Evolutionary conservation across 2,329 filamentous ascomycete species (phyloP).

Genomic region (Curvularia verruculosa): DNA sequence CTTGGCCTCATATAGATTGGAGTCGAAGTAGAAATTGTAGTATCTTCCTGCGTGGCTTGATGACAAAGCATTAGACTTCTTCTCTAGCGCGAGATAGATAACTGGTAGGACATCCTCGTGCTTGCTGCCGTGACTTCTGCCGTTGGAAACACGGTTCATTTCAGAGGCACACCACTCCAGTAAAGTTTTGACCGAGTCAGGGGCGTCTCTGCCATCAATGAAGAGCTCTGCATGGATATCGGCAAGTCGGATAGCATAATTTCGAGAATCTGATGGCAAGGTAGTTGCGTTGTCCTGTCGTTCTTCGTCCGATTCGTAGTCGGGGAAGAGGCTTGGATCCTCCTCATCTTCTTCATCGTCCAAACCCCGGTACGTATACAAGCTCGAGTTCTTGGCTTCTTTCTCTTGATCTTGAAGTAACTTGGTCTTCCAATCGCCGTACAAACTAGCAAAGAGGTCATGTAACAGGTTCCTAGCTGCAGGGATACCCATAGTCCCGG

Average conservation of each 20-base stretch:
- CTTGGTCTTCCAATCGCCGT: slow-evolving; percentile 78
- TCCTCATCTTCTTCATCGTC: slow-evolving; percentile 75
- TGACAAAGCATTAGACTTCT: slow-evolving; percentile 57
- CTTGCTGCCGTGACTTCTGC: slow-evolving; percentile 31
- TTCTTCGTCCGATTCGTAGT: slow-evolving; percentile 64
- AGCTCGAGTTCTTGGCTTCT: slow-evolving; percentile 72
- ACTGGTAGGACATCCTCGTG: slow-evolving; percentile 66
- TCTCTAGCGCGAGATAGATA: slow-evolving; percentile 68
- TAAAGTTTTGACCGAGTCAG: slow-evolving; percentile 34
- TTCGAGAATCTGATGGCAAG: slow-evolving; percentile 33
- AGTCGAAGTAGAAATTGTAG: slow-evolving; percentile 90
- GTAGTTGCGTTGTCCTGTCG: slow-evolving; percentile 33
- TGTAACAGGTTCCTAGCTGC: slow-evolving; percentile 59
- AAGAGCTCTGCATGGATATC: slow-evolving; percentile 46
- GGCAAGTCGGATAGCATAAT: slow-evolving; percentile 43
- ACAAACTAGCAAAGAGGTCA: slow-evolving; percentile 73
- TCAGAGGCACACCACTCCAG: slow-evolving; percentile 41
- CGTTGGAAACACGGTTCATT: slow-evolving; percentile 35
- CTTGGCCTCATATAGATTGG: slow-evolving; percentile 76
- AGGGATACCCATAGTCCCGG: slow-evolving; percentile 14
- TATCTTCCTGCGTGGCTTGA: slow-evolving; percentile 38
- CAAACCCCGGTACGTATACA: slow-evolving; percentile 84
- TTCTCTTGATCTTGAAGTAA: slow-evolving; percentile 77
- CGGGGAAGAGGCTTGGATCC: slow-evolving; percentile 81
- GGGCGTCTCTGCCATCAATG: slow-evolving; percentile 21